Conservation (phyloP, 768 basidiomycete genomes). For the Tubosaeta sp. region DNA sequence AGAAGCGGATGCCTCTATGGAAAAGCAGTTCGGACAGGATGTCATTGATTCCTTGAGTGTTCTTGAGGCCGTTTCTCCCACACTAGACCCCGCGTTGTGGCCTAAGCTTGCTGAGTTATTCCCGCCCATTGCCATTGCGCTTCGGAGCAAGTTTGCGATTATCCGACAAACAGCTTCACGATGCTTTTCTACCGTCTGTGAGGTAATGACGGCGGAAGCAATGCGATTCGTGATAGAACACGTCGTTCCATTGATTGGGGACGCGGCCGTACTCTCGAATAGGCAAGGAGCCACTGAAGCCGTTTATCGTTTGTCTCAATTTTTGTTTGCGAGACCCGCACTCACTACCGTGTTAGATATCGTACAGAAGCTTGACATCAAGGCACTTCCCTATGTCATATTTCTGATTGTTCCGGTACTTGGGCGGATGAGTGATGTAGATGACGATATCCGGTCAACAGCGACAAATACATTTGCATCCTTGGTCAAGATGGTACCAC, state of each 20-base stretch:
- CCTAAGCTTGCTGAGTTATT: slow-evolving; percentile 67
- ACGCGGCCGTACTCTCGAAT: slow-evolving; percentile 66
- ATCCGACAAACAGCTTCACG: slow-evolving; percentile 84
- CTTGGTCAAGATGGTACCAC: slow-evolving; percentile 95
- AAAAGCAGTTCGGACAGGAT: slow-evolving; percentile 76
- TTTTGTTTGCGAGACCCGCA: background rate
- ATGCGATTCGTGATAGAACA: slow-evolving; percentile 89
- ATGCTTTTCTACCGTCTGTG: slow-evolving; percentile 84
- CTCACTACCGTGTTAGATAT: slow-evolving; percentile 56
- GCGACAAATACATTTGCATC: slow-evolving; percentile 98
- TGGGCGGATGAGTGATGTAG: slow-evolving; percentile 93
- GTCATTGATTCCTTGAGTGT: slow-evolving; percentile 92
- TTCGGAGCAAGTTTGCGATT: slow-evolving; percentile 86
- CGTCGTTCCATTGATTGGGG: slow-evolving; percentile 77
- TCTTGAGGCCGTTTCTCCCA: slow-evolving; percentile 74
- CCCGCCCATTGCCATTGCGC: slow-evolving; percentile 68
- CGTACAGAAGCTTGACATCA: slow-evolving; percentile 87
- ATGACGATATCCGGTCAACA: slow-evolving; percentile 87
- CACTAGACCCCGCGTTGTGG: slow-evolving; percentile 68
- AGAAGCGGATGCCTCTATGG: slow-evolving; percentile 61
- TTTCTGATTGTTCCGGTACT: slow-evolving; percentile 95
- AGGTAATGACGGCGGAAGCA: slow-evolving; percentile 77
- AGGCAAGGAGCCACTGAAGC: slow-evolving; percentile 89
- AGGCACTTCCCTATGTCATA: slow-evolving; percentile 92
- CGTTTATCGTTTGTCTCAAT: slow-evolving; percentile 73